These are phyloP conservation scores for Chytriomyces confervae DNA, from an alignment of 192 early-diverging fungal species.

Conservation along the genomic window DNA sequence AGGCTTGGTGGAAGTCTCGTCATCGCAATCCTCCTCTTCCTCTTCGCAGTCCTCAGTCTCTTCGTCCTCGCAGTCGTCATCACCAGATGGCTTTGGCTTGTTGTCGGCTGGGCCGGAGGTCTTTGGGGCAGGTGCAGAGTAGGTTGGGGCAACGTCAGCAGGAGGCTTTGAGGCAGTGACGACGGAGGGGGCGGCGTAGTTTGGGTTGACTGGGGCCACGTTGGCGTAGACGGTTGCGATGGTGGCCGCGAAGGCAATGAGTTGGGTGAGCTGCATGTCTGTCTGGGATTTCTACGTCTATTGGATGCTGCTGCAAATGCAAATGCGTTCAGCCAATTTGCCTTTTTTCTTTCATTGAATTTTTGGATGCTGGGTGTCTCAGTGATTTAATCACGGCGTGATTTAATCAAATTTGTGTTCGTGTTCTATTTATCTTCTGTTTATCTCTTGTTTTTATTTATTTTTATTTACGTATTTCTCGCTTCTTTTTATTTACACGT, in stretches of 20 bases:
- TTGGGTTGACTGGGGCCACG: not conserved
- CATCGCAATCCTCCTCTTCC: not conserved
- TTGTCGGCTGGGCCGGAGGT: slow-evolving; percentile 2
- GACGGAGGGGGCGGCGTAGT: not conserved
- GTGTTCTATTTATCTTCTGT: not conserved
- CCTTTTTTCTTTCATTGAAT: not conserved
- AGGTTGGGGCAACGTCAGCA: slow-evolving; percentile 1
- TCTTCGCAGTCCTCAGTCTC: not conserved
- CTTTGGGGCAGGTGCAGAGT: slow-evolving; percentile 6
- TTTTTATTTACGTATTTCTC: too few relatives aligned
- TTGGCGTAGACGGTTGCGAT: not conserved
- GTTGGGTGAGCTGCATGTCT: not conserved
- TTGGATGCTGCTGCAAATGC: not conserved
- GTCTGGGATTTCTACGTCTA: not conserved
- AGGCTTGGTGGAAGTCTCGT: slow-evolving; percentile 42
- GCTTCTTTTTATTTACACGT: too few relatives aligned
- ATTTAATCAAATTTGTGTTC: not conserved
- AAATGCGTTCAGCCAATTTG: not conserved
- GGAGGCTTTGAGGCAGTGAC: not conserved
- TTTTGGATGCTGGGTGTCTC: not conserved
- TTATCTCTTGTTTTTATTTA: not conserved
- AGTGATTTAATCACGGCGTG: not conserved
- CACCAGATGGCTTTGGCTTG: not conserved
- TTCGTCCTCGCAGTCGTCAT: slow-evolving; percentile 3
- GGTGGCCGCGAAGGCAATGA: not conserved